Base-by-base conservation (phyloP, 176 grass and related monocot genomes). In the Miscanthus lutarioriparius region DNA sequence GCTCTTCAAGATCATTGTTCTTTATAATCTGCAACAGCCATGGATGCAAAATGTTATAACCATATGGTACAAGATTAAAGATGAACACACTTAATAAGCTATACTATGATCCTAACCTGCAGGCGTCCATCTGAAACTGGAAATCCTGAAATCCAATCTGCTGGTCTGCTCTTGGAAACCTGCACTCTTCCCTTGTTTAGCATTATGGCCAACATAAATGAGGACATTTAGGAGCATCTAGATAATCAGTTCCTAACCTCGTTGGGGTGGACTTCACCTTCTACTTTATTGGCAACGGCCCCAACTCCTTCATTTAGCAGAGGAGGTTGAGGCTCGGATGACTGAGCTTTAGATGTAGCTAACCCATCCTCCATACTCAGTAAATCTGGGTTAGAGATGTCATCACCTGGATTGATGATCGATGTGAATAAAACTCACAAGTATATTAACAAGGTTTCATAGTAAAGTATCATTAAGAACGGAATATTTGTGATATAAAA, bases 1-100 rank as follows among this genome's bases (percentile, higher is more conserved):
- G 80, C 83, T 99, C 93, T 91, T 99, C 97, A 10, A 99, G 91
- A 80, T 99, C 97, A 75, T 86, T 93, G 41, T 99, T 99, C 77
- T 92, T 99, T 91, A 99, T 96, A 87, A 99, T 90, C 97, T 99
- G 91, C 43, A 74, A 84, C 47, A 80, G 16, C 70, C 47, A 12
- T 68, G 76, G 67, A 66, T 58, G 59, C 30, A 89, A 82, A n/a
- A 71, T 25, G 59, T 64, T 56, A 80, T 62, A 78, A 38, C n/a
- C 64, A 64, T 13, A 64, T 13, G 49, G 37, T 17, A 33, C 17
- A 66, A 53, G 12, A 66, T 77, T 68, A 81, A 75, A 79, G 47
- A 49, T 77, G 47, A 16, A 72, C 63, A n/a, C 0, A 2, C 8
- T 53, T 2, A 80, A 64, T 63, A 39, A 35, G 25, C 66, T 23